Evolutionary conservation across 495 filamentous ascomycete genomes (phyloP).

Genomic region (Achaetomiella virescens): DNA sequence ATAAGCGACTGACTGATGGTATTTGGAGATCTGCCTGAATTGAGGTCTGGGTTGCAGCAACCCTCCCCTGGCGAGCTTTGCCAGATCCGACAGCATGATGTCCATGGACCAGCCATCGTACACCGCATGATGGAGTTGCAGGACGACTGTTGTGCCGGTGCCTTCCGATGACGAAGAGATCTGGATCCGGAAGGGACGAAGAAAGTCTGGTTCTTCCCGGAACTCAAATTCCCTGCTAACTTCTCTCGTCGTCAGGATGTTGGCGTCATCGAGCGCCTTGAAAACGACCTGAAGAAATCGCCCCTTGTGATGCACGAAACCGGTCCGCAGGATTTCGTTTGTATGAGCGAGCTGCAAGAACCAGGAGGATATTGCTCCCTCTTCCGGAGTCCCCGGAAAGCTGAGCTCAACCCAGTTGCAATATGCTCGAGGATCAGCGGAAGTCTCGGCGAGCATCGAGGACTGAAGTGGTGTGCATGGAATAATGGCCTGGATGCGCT

Average conservation of each 20-base stretch:
- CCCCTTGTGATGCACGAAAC: constrained; percentile 51
- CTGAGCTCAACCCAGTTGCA: constrained; percentile 67
- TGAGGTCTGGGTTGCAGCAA: constrained; percentile 39
- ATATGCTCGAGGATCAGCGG: constrained; percentile 50
- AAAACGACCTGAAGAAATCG: constrained; percentile 60
- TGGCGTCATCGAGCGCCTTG: constrained; percentile 36
- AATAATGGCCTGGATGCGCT: constrained; percentile 47
- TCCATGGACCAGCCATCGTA: constrained; percentile 87
- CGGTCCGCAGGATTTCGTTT: constrained; percentile 65
- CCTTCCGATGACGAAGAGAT: constrained; percentile 26
- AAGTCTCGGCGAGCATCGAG: constrained; percentile 71
- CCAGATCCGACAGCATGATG: constrained; percentile 59
- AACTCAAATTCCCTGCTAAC: constrained; percentile 24
- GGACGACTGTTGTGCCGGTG: constrained; percentile 23
- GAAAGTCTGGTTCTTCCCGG: constrained; percentile 34
- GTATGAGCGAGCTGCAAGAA: constrained; percentile 43
- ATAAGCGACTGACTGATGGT: constrained; percentile 28
- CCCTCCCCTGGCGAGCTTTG: constrained; percentile 30
- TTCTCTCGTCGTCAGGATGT: constrained; percentile 30
- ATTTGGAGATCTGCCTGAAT: constrained; percentile 43
- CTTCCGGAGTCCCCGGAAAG: constrained; percentile 30
- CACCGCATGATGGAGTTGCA: constrained; percentile 67
- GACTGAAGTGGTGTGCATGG: constrained; percentile 64
- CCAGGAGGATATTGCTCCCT: constrained; percentile 34
- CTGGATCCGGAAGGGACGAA: constrained; percentile 53